Evolutionary conservation across 2,329 filamentous ascomycete species (phyloP).

Genomic region (Aspergillus neoniger): DNA sequence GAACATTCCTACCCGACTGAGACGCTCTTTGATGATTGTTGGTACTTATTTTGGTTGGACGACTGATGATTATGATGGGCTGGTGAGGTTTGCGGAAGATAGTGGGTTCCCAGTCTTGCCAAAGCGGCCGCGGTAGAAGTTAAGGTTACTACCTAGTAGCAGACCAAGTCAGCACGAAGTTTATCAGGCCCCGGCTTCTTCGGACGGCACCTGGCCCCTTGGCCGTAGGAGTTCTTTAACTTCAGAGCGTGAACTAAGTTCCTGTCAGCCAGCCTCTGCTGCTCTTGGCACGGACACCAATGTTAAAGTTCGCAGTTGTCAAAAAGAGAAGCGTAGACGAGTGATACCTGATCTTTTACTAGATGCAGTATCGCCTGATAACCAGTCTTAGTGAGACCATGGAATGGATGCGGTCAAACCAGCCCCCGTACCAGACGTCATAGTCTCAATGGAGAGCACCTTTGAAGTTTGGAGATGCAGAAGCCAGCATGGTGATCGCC

Average conservation of each 20-base stretch:
- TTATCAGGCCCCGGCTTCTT: background rate
- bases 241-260: background rate
- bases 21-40: background rate
- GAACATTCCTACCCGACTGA: background rate
- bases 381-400: no score
- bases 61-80: background rate
- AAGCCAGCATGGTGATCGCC: no score
- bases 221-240: background rate
- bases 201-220: conserved; percentile 1
- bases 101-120: background rate
- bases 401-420: background rate
- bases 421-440: background rate
- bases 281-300: background rate
- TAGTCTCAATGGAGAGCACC: background rate
- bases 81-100: background rate
- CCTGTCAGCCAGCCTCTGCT: background rate
- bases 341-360: background rate
- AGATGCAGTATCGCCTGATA: background rate
- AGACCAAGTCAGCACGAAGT: background rate
- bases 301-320: background rate
- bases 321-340: background rate
- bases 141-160: background rate
- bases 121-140: background rate
- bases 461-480: no score
- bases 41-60: background rate